Evolutionary conservation across 2,329 filamentous ascomycete genomes (phyloP).

Genomic region (Talaromyces sp.): DNA sequence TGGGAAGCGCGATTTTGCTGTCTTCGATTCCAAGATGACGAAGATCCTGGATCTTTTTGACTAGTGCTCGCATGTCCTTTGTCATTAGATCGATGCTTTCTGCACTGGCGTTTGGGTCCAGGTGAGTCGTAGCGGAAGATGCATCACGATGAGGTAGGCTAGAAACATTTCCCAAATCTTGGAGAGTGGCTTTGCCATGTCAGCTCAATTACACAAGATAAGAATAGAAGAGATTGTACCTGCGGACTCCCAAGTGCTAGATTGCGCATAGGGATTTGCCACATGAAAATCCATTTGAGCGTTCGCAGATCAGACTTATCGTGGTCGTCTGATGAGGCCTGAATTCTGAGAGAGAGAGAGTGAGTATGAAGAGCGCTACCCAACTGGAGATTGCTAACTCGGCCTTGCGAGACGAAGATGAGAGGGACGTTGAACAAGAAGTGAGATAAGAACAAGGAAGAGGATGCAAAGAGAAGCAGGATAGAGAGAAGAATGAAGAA

Average conservation of each 20-base stretch:
- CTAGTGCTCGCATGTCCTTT: constrained; percentile 35
- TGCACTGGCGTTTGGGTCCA: background rate
- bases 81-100: constrained; percentile 30
- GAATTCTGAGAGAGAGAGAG: background rate
- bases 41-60: constrained; percentile 54
- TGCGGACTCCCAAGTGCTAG: background rate
- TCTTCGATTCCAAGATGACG: constrained; percentile 70
- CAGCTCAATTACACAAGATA: constrained; percentile 4
- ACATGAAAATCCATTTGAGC: background rate
- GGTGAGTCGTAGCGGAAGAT: background rate
- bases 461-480: background rate
- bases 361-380: background rate
- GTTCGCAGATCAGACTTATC: background rate
- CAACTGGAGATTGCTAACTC: no score
- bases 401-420: no score
- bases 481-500: background rate
- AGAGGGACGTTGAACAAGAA: no score
- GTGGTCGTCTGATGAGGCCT: background rate
- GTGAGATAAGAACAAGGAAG: background rate
- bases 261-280: background rate
- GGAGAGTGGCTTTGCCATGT: background rate
- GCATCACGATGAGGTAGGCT: background rate
- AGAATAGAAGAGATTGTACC: background rate
- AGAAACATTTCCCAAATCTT: background rate
- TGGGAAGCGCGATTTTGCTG: constrained; percentile 64